Base-by-base conservation (phyloP, 352 stramenopile genomes). In the Phytophthora cryptogea region DNA sequence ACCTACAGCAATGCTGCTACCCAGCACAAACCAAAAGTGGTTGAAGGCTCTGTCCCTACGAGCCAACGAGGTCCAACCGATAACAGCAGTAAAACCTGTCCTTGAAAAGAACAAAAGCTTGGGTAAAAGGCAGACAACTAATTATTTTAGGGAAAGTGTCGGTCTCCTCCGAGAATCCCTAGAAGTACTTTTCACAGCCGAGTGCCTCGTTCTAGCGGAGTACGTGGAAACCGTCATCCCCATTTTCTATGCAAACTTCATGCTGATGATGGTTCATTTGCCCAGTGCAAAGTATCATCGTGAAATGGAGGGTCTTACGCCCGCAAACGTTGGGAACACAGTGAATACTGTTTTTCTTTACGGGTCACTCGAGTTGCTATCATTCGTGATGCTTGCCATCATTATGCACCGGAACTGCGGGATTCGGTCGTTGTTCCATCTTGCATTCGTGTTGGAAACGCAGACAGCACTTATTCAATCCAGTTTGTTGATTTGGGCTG, bases 371-470 rank as follows among this genome's bases (percentile, higher is more conserved):
- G 54, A 73, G 32, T 28, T 66, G 5, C 9, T 33, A 7, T 70
- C 65, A 8, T 61, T 73, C 14, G 4, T 59, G 2, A 5, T 49
- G 1, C 56, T 70, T 5, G 37, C 32, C 14, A n/a, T 44, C 5
- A 16, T 65, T 9, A 33, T 66, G 13, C 47, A 48, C 9, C 39
- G 54, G 1, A 46, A 57, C 11, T 57, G 58, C 10, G 27, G 53
- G 1, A 42, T 73, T 35, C 57, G 49, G 9, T 17, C 55, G 14
- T 17, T 69, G 16, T 65, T 70, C 33, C 55, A 66, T 16, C 13
- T 70, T 1, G 42, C 59, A 8, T 73, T 73, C 40, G 65, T 73
- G 5, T 20, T 69, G 27, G 65, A 73, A 13, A 63, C 44, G 5
- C 54, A 57, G 4, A 41, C 20, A n/a, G 36, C 50, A 13, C 30